Evolutionary conservation across 1,139 yeast genomes (phyloP).

Genomic region (Pichia terricola): DNA sequence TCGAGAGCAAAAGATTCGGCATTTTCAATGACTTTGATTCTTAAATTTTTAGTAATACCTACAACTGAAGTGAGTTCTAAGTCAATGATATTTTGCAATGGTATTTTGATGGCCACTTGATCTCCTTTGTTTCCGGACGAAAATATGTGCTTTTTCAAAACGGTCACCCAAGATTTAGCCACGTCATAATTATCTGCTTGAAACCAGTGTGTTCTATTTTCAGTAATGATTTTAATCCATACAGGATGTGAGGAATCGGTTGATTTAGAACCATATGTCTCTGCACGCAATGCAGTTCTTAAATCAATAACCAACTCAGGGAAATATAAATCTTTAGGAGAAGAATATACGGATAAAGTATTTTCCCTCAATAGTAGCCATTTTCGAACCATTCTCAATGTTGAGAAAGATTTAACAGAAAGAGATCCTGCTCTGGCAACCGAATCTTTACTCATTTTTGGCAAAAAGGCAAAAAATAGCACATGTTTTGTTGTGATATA

Average conservation of each 20-base stretch:
- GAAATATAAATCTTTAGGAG: slow-evolving; percentile 72
- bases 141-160: slow-evolving; percentile 67
- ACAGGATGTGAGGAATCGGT: slow-evolving; percentile 23
- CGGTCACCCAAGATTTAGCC: slow-evolving; percentile 76
- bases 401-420: slow-evolving; percentile 24
- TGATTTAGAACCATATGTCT: slow-evolving; percentile 28
- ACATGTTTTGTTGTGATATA: slow-evolving; percentile 59
- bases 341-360: slow-evolving; percentile 57
- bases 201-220: slow-evolving; percentile 51
- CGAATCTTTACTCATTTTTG: slow-evolving; percentile 45
- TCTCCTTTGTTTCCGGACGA: slow-evolving; percentile 61
- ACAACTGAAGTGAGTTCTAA: slow-evolving; percentile 43
- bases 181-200: slow-evolving; percentile 62
- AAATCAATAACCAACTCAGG: slow-evolving; percentile 72
- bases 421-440: slow-evolving; percentile 42
- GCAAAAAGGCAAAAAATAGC: slow-evolving; percentile 76
- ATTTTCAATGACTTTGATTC: slow-evolving; percentile 44
- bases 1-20: slow-evolving; percentile 47
- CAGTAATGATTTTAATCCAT: slow-evolving; percentile 51
- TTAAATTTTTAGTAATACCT: slow-evolving; percentile 30
- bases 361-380: slow-evolving; percentile 77
- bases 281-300: slow-evolving; percentile 53
- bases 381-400: slow-evolving; percentile 34
- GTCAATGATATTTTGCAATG: slow-evolving; percentile 58
- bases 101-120: slow-evolving; percentile 70